phyloP scores from a whole-genome alignment of 257 asterid species.

The Solanum chmielewskii region DNA sequence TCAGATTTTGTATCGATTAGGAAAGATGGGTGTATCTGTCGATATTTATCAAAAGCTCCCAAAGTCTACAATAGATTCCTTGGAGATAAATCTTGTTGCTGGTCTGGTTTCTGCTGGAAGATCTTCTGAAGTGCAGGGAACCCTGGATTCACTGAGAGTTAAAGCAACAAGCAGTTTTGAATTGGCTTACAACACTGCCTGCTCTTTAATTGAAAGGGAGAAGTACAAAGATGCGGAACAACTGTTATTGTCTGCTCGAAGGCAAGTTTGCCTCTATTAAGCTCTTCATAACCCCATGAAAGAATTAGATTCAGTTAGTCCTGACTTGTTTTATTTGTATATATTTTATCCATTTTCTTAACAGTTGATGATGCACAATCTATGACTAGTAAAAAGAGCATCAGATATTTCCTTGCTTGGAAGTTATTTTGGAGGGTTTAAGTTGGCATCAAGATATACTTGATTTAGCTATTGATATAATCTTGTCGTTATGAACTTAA shows the following conservation, averaged over 20 bases:
- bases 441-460: neutral
- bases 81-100: conserved; percentile 74
- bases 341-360: neutral
- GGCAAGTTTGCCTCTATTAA: conserved; percentile 25
- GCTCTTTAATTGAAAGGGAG: conserved; percentile 72
- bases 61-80: conserved; percentile 51
- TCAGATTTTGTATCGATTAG: conserved; percentile 72
- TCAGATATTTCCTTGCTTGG: neutral
- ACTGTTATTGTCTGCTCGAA: conserved; percentile 72
- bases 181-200: conserved; percentile 85
- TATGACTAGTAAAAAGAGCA: neutral
- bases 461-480: neutral
- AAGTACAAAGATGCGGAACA: conserved; percentile 72
- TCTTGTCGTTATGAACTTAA: neutral
- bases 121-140: conserved; percentile 73
- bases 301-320: neutral
- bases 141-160: conserved; percentile 58
- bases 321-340: neutral
- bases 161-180: conserved; percentile 84
- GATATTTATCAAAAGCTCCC: conserved; percentile 66
- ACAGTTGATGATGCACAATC: neutral
- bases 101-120: conserved; percentile 84
- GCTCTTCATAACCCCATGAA: neutral
- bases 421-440: neutral
- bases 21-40: conserved; percentile 63